Conservation (phyloP, 306 rosid genomes). For the Arachis hypogaea region DNA sequence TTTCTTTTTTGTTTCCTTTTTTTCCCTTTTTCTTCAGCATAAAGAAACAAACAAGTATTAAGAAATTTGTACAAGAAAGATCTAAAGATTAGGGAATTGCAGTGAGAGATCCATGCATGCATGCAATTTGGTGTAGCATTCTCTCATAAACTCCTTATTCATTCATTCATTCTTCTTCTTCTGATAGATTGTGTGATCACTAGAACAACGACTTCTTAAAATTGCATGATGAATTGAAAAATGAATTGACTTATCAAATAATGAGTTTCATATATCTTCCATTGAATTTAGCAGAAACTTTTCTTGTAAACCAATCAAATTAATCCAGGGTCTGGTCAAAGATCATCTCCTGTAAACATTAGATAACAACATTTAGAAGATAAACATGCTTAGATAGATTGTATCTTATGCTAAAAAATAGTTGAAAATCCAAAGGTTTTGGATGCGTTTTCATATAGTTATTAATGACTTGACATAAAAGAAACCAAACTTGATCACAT, state of each 20-base stretch:
- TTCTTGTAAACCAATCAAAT: constrained; percentile 38
- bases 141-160: background rate
- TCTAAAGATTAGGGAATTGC: too few relatives aligned
- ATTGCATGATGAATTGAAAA: constrained; percentile 22
- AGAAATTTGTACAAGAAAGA: constrained; percentile 46
- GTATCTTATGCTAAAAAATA: background rate
- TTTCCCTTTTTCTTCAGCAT: constrained; percentile 3
- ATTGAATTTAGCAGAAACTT: constrained; percentile 39
- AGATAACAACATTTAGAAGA: background rate
- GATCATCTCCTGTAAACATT: constrained; percentile 49
- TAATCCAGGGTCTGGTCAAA: constrained; percentile 45
- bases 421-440: too few relatives aligned
- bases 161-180: constrained; percentile 6
- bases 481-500: too few relatives aligned
- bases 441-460: too few relatives aligned
- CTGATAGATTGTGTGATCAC: constrained; percentile 14
- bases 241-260: constrained; percentile 38
- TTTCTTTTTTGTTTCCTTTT: too few relatives aligned
- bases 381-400: constrained; percentile 7
- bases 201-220: constrained; percentile 20
- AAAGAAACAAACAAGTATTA: constrained; percentile 37
- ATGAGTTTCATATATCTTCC: constrained; percentile 30
- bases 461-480: too few relatives aligned
- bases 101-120: background rate
- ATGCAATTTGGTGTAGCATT: constrained; percentile 37